Percentiles rank a stretch among this genome's conserved stretches.
phyloP scores from a whole-genome alignment of 371 early-diverging fungal species.

The Rhizopus arrhizus region DNA sequence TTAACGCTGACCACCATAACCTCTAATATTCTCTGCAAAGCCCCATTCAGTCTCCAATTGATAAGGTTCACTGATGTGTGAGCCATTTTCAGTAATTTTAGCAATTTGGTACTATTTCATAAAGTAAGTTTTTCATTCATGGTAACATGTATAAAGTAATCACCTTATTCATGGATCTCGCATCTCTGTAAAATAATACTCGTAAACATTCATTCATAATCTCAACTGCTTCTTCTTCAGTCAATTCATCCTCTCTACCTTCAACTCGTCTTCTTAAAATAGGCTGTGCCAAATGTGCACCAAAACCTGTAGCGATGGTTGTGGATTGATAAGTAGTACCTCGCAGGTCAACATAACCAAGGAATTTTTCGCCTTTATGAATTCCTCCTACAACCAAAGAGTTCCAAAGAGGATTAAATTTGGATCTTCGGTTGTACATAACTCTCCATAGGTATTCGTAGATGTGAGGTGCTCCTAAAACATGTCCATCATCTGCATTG shows the following conservation, averaged over 20 bases:
- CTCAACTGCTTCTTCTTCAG: conserved; percentile 91
- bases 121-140: not conserved
- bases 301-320: conserved; percentile 97
- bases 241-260: conserved; percentile 79
- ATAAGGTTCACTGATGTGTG: conserved; percentile 88
- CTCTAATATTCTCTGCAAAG: conserved; percentile 88
- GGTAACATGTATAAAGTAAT: too few relatives aligned
- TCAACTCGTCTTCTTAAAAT: conserved; percentile 93
- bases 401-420: conserved; percentile 97
- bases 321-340: conserved; percentile 94
- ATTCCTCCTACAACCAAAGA: conserved; percentile 91
- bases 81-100: conserved; percentile 82
- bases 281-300: conserved; percentile 94
- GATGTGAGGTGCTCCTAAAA: conserved; percentile 81
- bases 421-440: conserved; percentile 94
- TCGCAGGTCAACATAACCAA: conserved; percentile 94
- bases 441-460: conserved; percentile 89
- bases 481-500: conserved; percentile 89
- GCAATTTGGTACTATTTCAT: conserved; percentile 83
- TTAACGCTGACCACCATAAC: conserved; percentile 76
- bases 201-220: conserved; percentile 92
- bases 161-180: conserved; percentile 92
- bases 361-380: conserved; percentile 77
- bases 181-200: conserved; percentile 97
- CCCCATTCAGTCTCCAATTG: conserved; percentile 90